phyloP scores from a whole-genome alignment of 2,329 filamentous ascomycete species.

The Talaromyces amestolkiae region DNA sequence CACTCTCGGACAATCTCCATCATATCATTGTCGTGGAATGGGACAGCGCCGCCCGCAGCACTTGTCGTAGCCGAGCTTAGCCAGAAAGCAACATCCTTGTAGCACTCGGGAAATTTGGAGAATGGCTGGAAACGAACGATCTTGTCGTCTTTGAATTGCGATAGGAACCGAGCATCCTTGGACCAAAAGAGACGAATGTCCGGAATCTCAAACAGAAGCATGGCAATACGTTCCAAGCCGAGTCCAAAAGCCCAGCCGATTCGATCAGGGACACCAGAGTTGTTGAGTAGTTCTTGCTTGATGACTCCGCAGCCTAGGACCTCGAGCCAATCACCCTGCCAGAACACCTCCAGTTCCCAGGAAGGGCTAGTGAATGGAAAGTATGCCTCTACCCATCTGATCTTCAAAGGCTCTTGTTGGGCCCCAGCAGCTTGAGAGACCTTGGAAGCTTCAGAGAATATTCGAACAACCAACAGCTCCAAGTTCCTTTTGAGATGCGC shows the following conservation, averaged over 20 bases:
- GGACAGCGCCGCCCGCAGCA: slow-evolving; percentile 37
- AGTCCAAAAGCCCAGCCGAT: slow-evolving; percentile 95
- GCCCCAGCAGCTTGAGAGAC: slow-evolving; percentile 54
- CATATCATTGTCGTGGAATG: slow-evolving; percentile 90
- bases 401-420: slow-evolving; percentile 71
- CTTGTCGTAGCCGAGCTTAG: slow-evolving; percentile 50
- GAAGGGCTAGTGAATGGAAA: slow-evolving; percentile 96
- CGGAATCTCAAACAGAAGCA: slow-evolving; percentile 93
- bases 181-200: slow-evolving; percentile 98
- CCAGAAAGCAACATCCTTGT: slow-evolving; percentile 96
- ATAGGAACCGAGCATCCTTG: slow-evolving; percentile 76
- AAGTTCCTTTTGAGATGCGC: slow-evolving; percentile 85
- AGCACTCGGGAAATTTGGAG: slow-evolving; percentile 84
- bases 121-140: slow-evolving; percentile 75
- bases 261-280: slow-evolving; percentile 70
- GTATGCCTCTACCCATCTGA: slow-evolving; percentile 95
- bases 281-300: slow-evolving; percentile 74
- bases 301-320: slow-evolving; percentile 90
- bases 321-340: slow-evolving; percentile 93
- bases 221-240: slow-evolving; percentile 90
- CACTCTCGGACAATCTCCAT: slow-evolving; percentile 91
- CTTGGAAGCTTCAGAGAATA: slow-evolving; percentile 74
- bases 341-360: slow-evolving; percentile 95
- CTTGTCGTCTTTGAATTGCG: slow-evolving; percentile 65
- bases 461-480: slow-evolving; percentile 83